Conservation (phyloP, 2,329 filamentous ascomycete genomes). For the Verticillium isaacii region DNA sequence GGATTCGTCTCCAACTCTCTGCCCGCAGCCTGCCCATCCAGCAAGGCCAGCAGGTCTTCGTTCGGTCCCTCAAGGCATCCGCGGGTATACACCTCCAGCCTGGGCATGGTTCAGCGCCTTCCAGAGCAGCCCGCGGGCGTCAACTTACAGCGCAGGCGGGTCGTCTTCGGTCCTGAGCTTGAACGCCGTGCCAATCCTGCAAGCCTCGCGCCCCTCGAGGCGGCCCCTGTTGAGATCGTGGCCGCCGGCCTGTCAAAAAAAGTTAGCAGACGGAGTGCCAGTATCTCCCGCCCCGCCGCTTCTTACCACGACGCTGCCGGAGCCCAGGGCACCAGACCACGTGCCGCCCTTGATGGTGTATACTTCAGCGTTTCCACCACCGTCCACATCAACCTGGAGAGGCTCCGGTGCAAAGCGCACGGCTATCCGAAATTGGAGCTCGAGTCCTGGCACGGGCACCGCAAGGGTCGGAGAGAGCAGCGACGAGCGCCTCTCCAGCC, state of each 20-base stretch:
- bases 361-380: slow-evolving; percentile 30
- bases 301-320: slow-evolving; percentile 38
- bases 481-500: background rate
- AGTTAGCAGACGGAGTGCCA: slow-evolving; percentile 1
- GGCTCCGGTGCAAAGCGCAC: slow-evolving; percentile 16
- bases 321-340: slow-evolving; percentile 45
- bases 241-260: background rate
- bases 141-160: background rate
- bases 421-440: slow-evolving; percentile 44
- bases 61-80: slow-evolving; percentile 39
- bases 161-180: slow-evolving; percentile 41
- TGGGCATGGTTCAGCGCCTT: background rate
- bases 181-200: slow-evolving; percentile 25
- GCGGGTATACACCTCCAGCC: slow-evolving; percentile 15
- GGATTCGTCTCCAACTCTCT: background rate
- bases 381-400: background rate
- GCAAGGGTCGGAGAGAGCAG: slow-evolving; percentile 32
- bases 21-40: slow-evolving; percentile 18
- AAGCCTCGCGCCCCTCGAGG: background rate
- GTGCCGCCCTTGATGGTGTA: slow-evolving; percentile 39
- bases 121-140: background rate
- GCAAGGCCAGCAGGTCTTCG: slow-evolving; percentile 31
- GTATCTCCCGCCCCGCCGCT: background rate
- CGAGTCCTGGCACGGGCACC: slow-evolving; percentile 38
- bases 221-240: background rate